Conservation (phyloP, 495 filamentous ascomycete genomes). For the Terfezia boudieri region DNA sequence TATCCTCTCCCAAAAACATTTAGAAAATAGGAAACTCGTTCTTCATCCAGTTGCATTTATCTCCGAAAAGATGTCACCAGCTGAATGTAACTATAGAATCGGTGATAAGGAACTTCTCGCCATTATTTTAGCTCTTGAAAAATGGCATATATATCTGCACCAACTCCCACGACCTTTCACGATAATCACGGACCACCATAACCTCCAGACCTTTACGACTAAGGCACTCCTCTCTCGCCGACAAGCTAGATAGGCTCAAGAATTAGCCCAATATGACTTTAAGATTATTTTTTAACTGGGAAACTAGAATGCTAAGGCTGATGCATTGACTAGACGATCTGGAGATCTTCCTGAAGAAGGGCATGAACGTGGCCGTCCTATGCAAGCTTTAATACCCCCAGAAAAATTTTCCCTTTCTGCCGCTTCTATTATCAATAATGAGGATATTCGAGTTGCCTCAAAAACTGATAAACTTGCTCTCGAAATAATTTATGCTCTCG, state of each 20-base stretch:
- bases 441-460: no score
- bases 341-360: not conserved
- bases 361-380: not conserved
- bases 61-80: slow-evolving; percentile 1
- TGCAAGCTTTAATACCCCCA: no score
- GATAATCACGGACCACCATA: slow-evolving; percentile 12
- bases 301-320: not conserved
- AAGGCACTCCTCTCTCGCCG: not conserved
- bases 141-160: slow-evolving; percentile 18
- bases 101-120: slow-evolving; percentile 3
- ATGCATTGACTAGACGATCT: not conserved
- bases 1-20: no score
- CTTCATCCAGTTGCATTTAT: slow-evolving; percentile 4
- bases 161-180: slow-evolving; percentile 1
- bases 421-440: no score
- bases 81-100: slow-evolving; percentile 7
- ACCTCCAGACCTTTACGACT: slow-evolving; percentile 15
- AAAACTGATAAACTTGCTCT: no score
- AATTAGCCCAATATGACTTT: slow-evolving; percentile 2
- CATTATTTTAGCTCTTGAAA: slow-evolving; percentile 10
- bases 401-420: no score
- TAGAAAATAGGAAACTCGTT: not conserved
- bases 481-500: no score
- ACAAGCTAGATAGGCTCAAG: slow-evolving; percentile 1
- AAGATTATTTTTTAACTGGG: slow-evolving; percentile 4